Evolutionary conservation across 2,329 filamentous ascomycete genomes (phyloP), one percentile per base, ranked within the genome.

Genomic region (Fusarium mexicanum): DNA sequence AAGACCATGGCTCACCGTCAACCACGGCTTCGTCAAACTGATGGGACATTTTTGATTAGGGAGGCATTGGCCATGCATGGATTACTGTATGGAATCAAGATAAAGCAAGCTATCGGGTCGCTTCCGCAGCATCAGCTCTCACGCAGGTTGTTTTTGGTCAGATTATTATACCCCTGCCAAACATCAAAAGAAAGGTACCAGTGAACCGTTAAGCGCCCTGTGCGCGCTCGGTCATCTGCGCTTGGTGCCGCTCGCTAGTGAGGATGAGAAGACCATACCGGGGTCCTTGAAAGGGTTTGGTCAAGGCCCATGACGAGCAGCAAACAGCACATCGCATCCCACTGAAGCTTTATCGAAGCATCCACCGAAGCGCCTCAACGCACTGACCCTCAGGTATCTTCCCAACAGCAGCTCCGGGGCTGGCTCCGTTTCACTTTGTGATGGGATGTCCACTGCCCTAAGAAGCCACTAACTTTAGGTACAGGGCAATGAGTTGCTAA

Each of bases 211-310:
- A 53, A 58, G 69, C 74, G 77, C 69, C 69, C 77, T 76, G 77
- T 78, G 77, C 77, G 76, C 74, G 71, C 72, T 78, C 77, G 77
- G 77, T 78, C 77, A 78, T 78, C 71, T 78, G 77, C 77, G 74
- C 77, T 76, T 76, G 77, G 77, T 69, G 76, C 77, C 72, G 73
- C 67, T 68, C 72, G 55, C 72, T 75, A 74, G 71, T 53, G 61
- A 64, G 65, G 69, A 62, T 64, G 50, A 71, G 62, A 64, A 71
- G 67, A 59, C 67, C 58, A 50, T 67, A 67, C 69, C 33, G 64
- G 75, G 76, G 67, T 73, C 60, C 66, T 69, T 70, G 50, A 61
- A 71, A 69, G 71, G 51, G 71, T 57, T 46, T 61, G 61, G 62
- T 44, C 40, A 60, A 72, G 67, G 69, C 69, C 71, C 71, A 74